Evolutionary conservation across 257 asterid genomes (phyloP), one percentile per base, ranked within the genome.

Genomic region (Penstemon davidsonii): DNA sequence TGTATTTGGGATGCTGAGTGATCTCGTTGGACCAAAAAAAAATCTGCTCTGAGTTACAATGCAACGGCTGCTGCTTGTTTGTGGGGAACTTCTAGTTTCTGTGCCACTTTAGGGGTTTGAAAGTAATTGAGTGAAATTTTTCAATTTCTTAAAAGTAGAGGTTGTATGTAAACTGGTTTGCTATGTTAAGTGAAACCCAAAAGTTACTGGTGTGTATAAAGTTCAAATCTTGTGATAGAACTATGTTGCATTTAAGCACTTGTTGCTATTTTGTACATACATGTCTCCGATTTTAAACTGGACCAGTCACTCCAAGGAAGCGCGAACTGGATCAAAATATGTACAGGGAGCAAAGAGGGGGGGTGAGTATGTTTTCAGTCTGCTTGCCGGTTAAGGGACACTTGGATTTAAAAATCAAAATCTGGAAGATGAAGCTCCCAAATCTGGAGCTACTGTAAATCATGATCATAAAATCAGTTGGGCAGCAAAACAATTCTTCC

Each of bases 11-110:
- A 37, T 42, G 37, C 65, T 25, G 64, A 47, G 3, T 8, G 56
- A 56, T 62, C 67, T 13, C 25, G n/a, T 55, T 58, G 44, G 54
- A 56, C 43, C 15, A 13, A 4, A 53, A 66, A 8, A 50, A 19
- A 1, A 33, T 61, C 67, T 38, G 83, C 71, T 5, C 55, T 9
- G 56, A 62, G 43, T 49, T 33, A 41, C 7, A 68, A 55, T 10
- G 15, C 67, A 7, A 45, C 19, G 40, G 77, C 70, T 42, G 49
- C 43, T 39, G 75, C 47, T 62, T 41, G 61, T 45, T 46, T 55
- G 51, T 56, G 67, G 49, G 81, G 49, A 69, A 11, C 65, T 10
- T 61, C 63, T 63, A 40, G 70, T 77, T 46, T 73, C 64, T 47
- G 13, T 18, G 36, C 43, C 43, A 38, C 38, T 33, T 41, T 10